Conservation (phyloP, 768 basidiomycete species). For the Tubosaeta sp. region DNA sequence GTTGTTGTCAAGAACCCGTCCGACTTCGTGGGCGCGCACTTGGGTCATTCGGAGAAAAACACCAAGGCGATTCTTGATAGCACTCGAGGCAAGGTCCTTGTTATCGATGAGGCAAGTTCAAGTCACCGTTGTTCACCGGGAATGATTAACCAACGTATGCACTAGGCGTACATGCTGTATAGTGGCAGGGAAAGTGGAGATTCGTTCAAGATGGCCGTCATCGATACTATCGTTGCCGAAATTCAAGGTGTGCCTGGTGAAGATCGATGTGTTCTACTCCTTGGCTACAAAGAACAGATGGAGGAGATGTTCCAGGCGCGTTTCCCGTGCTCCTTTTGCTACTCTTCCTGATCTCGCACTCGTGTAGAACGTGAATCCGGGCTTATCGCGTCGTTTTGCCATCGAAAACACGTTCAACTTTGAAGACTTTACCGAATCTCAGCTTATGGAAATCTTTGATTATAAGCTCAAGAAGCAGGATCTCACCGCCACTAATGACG, state of each 20-base stretch:
- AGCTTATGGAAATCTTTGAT: slow-evolving; percentile 50
- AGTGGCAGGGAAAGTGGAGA: slow-evolving; percentile 41
- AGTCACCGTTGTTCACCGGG: slow-evolving; percentile 13
- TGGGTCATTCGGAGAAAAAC: slow-evolving; percentile 60
- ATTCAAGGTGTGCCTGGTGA: slow-evolving; percentile 67
- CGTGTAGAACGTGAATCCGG: slow-evolving; percentile 63
- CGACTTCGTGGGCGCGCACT: slow-evolving; percentile 56
- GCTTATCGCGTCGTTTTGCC: slow-evolving; percentile 59
- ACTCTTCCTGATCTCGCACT: neutral
- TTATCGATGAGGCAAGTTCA: slow-evolving; percentile 59
- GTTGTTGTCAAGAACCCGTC: slow-evolving; percentile 66
- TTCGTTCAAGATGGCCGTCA: slow-evolving; percentile 60
- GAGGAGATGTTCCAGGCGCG: slow-evolving; percentile 69
- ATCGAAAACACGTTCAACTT: slow-evolving; percentile 70
- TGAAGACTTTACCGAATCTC: slow-evolving; percentile 54
- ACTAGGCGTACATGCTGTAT: slow-evolving; percentile 44
- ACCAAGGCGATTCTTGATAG: slow-evolving; percentile 60
- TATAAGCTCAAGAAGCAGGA: slow-evolving; percentile 56
- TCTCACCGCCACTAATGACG: slow-evolving; percentile 50
- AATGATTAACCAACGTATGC: slow-evolving; percentile 21
- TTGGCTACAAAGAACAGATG: slow-evolving; percentile 66
- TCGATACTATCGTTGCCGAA: slow-evolving; percentile 73
- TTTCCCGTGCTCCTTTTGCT: neutral
- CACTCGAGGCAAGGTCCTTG: slow-evolving; percentile 60
- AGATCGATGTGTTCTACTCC: slow-evolving; percentile 61